These are phyloP conservation scores for Infundibulicybe gibba DNA, from an alignment of 768 basidiomycete genomes.

Conservation along the genomic window DNA sequence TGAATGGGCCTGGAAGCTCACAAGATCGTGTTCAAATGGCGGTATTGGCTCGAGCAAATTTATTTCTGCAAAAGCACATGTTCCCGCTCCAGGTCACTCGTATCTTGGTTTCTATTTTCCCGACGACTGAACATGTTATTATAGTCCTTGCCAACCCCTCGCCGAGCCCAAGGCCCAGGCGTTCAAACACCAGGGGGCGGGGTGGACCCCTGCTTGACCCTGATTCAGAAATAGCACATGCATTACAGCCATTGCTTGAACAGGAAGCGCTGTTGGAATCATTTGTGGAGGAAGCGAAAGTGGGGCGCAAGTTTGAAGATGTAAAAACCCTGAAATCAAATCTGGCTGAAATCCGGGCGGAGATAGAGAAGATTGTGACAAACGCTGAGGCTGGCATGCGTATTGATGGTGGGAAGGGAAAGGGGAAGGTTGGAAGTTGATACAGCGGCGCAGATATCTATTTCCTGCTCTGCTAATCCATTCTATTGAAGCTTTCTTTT, in stretches of 20 bases:
- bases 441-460: too few species aligned
- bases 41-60: conserved; percentile 68
- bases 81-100: conserved; percentile 68
- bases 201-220: conserved; percentile 42
- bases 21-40: conserved; percentile 85
- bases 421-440: background rate
- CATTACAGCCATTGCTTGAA: conserved; percentile 85
- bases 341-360: conserved; percentile 76
- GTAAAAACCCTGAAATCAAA: conserved; percentile 79
- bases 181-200: conserved; percentile 5
- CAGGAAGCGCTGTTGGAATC: conserved; percentile 90
- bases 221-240: conserved; percentile 66
- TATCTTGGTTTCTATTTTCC: background rate
- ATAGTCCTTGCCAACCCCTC: conserved; percentile 48
- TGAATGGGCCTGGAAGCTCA: conserved; percentile 58
- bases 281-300: conserved; percentile 88
- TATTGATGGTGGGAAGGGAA: background rate
- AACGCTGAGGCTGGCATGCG: conserved; percentile 11
- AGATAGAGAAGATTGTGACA: conserved; percentile 69
- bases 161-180: conserved; percentile 7
- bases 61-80: conserved; percentile 90
- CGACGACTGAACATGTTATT: background rate
- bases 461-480: too few species aligned
- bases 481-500: too few species aligned
- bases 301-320: conserved; percentile 94